Evolutionary conservation across 805 yeast species (phyloP).

Genomic region (Priceomyces fermenticarens): DNA sequence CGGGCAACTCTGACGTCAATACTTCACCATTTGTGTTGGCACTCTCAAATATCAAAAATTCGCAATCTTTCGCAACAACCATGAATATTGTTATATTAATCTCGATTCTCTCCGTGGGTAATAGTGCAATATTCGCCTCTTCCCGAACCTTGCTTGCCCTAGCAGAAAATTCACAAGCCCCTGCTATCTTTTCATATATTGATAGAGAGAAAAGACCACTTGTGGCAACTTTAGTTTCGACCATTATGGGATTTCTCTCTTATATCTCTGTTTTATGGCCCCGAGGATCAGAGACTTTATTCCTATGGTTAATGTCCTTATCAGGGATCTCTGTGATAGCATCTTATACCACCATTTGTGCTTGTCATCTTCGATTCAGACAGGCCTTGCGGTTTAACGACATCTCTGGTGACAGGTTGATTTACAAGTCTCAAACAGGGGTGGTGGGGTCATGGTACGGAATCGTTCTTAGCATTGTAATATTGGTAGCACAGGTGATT

Average conservation of each 20-base stretch:
- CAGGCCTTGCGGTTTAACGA: conserved; percentile 19
- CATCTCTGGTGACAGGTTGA: conserved; percentile 23
- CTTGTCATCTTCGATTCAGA: conserved; percentile 30
- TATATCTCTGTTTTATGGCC: conserved; percentile 7
- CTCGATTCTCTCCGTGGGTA: conserved; percentile 22
- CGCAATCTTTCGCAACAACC: conserved; percentile 15
- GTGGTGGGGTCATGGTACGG: conserved; percentile 33
- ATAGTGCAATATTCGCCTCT: conserved; percentile 21
- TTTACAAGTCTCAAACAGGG: conserved; percentile 24
- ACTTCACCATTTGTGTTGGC: conserved; percentile 27
- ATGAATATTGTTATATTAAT: conserved; percentile 21
- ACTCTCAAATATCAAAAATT: conserved; percentile 15
- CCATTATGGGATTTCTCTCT: conserved; percentile 6
- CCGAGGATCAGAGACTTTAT: conserved; percentile 15
- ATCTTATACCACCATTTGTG: conserved; percentile 30
- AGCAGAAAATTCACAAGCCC: conserved; percentile 21
- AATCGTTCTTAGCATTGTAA: conserved; percentile 20
- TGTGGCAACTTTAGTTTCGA: conserved; percentile 6
- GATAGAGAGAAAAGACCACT: conserved; percentile 10
- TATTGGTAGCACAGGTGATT: conserved; percentile 34
- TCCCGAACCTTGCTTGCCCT: conserved; percentile 21
- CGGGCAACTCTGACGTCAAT: conserved; percentile 12
- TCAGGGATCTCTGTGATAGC: conserved; percentile 26
- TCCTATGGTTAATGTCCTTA: conserved; percentile 29
- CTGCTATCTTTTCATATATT: conserved; percentile 9